Base-by-base conservation (phyloP, 2,329 filamentous ascomycete species). In the Microsporum audouinii region DNA sequence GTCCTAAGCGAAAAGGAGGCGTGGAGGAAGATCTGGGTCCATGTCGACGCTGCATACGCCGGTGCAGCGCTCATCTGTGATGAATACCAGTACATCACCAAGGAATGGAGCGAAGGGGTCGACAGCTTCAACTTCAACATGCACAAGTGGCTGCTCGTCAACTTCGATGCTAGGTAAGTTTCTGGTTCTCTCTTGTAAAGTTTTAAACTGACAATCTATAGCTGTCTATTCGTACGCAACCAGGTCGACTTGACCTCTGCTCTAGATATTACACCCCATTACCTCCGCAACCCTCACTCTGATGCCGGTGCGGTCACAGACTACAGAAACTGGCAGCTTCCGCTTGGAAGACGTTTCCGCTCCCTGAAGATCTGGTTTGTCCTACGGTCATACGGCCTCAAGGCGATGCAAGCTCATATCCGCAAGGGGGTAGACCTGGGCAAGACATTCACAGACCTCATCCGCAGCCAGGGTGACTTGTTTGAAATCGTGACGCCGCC, bases 291-390 rank as follows among this genome's bases (percentile, higher is more conserved):
- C 75, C 78, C 84, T 2, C 90, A 86, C 76, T 88, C 87, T 2
- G 89, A 94, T 67, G 83, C 82, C 41, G 91, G 90, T 0, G 81
- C 92, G 1, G 92, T 96, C 0, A 96, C 90, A 29, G 92, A 97
- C 75, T 96, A 96, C 78, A 84, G 92, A 55, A 91, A 97, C 79
- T 97, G 92, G 92, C 91, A 96, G 76, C 95, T 97, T 68, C 91
- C 92, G 0, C 84, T 97, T 0, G 92, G 92, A 6, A 81, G 92
- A 2, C 82, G 92, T 14, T 97, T 97, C 81, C 83, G 92, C 63
- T 85, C 87, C 2, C 76, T 97, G 62, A 97, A 97, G 78, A 86
- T 96, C 65, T 97, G 92, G 92, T 96, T 96, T 71, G 91, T 97
- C 5, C 78, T 96, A 68, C 81, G 92, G 51, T 86, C 82, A 49